Conservation (phyloP, 257 asterid species). For the Linaria vulgaris region DNA sequence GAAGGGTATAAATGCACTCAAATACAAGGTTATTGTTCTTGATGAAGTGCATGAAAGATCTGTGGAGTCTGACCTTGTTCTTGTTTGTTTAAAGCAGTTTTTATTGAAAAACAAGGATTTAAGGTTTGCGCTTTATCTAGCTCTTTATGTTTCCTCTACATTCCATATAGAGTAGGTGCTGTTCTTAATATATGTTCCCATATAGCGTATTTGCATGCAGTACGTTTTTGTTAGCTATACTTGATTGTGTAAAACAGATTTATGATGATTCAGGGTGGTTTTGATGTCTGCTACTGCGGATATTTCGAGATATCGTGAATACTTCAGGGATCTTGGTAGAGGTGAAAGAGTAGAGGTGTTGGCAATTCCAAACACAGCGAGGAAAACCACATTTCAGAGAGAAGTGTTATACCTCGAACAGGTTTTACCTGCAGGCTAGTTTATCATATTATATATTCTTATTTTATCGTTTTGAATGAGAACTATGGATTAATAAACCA, state of each 20-base stretch:
- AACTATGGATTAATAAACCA: neutral
- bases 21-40: conserved; percentile 86
- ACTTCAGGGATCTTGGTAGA: conserved; percentile 86
- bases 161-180: neutral
- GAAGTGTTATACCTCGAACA: conserved; percentile 78
- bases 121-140: conserved; percentile 46
- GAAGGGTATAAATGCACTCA: conserved; percentile 81
- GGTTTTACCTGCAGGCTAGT: conserved; percentile 43
- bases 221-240: conserved; percentile 19
- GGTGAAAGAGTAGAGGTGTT: conserved; percentile 87
- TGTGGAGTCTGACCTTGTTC: conserved; percentile 96
- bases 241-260: conserved; percentile 21
- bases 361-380: conserved; percentile 72
- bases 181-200: too few relatives aligned
- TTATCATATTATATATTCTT: conserved; percentile 20
- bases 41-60: conserved; percentile 99
- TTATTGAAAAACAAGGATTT: conserved; percentile 61
- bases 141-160: neutral
- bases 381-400: conserved; percentile 56
- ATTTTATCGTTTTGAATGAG: conserved; percentile 9
- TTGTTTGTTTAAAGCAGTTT: conserved; percentile 89
- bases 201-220: neutral
- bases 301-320: conserved; percentile 78
- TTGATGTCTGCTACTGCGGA: conserved; percentile 99
- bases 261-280: conserved; percentile 72